Conservation (phyloP, 306 rosid genomes). For the Cicer bijugum region DNA sequence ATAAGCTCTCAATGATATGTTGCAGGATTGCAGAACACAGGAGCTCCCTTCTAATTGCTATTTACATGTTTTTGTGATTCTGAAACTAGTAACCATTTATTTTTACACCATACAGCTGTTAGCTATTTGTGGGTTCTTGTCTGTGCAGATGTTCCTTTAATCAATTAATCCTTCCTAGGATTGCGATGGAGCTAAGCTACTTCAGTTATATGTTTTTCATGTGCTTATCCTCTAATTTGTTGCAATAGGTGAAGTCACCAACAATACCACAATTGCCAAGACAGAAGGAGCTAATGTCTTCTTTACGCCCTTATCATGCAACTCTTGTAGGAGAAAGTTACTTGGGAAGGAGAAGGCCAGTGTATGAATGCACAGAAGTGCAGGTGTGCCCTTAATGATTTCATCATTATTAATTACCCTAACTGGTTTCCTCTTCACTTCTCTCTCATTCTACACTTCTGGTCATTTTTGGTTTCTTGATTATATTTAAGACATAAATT, state of each 20-base stretch:
- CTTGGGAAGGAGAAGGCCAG: conserved; percentile 87
- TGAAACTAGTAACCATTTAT: conserved; percentile 13
- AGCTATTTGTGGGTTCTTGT: conserved; percentile 4
- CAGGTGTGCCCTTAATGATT: conserved; percentile 66
- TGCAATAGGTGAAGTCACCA: conserved; percentile 79
- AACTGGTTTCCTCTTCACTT: neutral
- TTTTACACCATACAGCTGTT: conserved; percentile 8
- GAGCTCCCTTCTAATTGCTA: conserved; percentile 1
- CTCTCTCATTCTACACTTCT: conserved; percentile 1
- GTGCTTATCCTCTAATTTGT: conserved; percentile 18
- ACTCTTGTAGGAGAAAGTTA: conserved; percentile 94
- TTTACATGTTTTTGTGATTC: conserved; percentile 4
- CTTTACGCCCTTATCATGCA: conserved; percentile 79
- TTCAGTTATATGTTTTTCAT: conserved; percentile 17
- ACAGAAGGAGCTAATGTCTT: conserved; percentile 72
- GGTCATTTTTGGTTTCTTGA: neutral
- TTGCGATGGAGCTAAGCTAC: conserved; percentile 9
- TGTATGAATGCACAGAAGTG: conserved; percentile 82
- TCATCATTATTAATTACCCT: neutral
- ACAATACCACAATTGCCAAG: conserved; percentile 80
- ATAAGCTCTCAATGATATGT: neutral
- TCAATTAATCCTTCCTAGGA: conserved; percentile 12
- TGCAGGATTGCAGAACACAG: neutral
- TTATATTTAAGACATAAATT: conserved; percentile 14
- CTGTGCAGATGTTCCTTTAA: conserved; percentile 5